Evolutionary conservation across 164 flowering plant species (phyloP).

Genomic region (grape (Vitis vinifera)): DNA sequence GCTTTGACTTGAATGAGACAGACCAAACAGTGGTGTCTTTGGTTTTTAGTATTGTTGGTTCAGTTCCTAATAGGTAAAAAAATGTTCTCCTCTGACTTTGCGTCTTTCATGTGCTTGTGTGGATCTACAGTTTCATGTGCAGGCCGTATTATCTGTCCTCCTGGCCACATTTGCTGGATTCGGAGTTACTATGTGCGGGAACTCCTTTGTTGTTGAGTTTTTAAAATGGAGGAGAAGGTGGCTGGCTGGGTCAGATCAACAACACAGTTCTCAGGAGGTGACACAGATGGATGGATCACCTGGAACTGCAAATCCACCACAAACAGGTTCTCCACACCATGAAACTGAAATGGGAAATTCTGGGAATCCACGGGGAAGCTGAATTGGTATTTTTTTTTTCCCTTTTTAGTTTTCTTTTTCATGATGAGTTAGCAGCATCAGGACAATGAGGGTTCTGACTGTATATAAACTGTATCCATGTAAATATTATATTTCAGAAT

Average conservation of each 20-base stretch:
- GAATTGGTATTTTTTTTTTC: neutral
- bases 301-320: slow-evolving; percentile 6
- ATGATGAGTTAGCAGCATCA: neutral
- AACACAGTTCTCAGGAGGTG: slow-evolving; percentile 6
- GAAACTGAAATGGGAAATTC: slow-evolving; percentile 12
- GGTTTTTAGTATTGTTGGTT: neutral
- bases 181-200: slow-evolving; percentile 45
- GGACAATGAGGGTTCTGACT: neutral
- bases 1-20: neutral
- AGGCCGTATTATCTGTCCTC: slow-evolving; percentile 40
- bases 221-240: slow-evolving; percentile 21
- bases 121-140: slow-evolving; percentile 46
- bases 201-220: slow-evolving; percentile 25
- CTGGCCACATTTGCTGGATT: slow-evolving; percentile 58
- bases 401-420: too few species aligned
- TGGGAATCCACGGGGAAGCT: neutral
- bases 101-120: neutral
- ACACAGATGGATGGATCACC: slow-evolving; percentile 9
- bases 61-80: neutral
- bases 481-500: neutral
- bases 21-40: neutral
- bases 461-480: neutral
- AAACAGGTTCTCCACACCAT: slow-evolving; percentile 7
- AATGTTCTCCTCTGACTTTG: too few species aligned
- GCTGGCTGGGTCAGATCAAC: slow-evolving; percentile 9